Conservation (phyloP, 2,329 filamentous ascomycete genomes). For the Colletotrichum tropicicola region DNA sequence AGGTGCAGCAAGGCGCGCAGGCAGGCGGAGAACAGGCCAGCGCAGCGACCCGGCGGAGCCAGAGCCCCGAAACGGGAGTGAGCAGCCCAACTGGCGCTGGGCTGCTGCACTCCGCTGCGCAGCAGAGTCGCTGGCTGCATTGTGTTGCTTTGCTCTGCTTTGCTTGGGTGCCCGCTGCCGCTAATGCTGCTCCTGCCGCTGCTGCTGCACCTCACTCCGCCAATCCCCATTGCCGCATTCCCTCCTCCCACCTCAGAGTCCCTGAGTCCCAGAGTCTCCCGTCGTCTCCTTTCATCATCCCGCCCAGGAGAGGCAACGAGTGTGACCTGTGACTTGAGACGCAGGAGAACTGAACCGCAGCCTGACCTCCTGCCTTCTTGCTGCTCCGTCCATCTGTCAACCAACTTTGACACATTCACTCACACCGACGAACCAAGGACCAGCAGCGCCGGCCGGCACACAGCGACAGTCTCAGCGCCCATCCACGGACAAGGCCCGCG, state of each 20-base stretch:
- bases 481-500: slow-evolving; percentile 12
- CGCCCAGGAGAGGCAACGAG: slow-evolving; percentile 13
- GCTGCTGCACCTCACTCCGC: neutral
- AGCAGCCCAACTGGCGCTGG: neutral
- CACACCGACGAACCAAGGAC: neutral
- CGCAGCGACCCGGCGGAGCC: slow-evolving; percentile 23
- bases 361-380: neutral
- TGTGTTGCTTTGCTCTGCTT: slow-evolving; percentile 15
- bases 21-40: slow-evolving; percentile 22
- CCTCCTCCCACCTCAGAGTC: neutral
- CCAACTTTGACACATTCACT: slow-evolving; percentile 4
- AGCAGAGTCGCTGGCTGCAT: neutral
- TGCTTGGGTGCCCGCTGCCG: neutral
- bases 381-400: neutral
- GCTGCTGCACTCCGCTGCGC: neutral
- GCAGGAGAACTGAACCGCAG: neutral
- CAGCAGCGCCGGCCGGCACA: neutral
- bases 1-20: slow-evolving; percentile 19
- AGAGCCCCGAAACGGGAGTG: slow-evolving; percentile 18
- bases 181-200: slow-evolving; percentile 7
- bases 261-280: neutral
- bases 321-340: neutral
- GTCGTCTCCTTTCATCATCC: slow-evolving; percentile 14
- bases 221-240: slow-evolving; percentile 1
- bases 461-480: slow-evolving; percentile 14